Conservation (phyloP, 75 land plant species). For the Larix kaempferi region DNA sequence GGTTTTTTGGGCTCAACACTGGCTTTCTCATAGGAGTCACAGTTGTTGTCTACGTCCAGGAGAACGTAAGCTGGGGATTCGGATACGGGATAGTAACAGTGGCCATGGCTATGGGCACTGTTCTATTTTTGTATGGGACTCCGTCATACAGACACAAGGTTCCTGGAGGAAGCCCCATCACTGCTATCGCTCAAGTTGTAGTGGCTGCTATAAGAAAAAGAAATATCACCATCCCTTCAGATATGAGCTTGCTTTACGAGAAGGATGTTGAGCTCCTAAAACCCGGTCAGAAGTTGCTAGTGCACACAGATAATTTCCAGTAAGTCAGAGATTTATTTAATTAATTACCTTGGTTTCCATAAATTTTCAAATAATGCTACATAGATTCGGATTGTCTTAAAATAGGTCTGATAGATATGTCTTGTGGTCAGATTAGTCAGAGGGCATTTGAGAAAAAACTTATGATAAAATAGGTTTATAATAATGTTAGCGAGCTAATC, state of each 20-base stretch:
- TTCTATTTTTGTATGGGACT: conserved; percentile 32
- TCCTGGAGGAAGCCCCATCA: conserved; percentile 72
- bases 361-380: no score
- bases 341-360: no score
- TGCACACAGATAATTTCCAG: no score
- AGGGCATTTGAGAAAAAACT: no score
- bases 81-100: conserved; percentile 36
- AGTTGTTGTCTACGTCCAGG: conserved; percentile 26
- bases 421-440: no score
- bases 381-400: no score
- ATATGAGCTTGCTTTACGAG: conserved; percentile 39
- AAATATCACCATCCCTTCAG: conserved; percentile 8
- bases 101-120: conserved; percentile 28
- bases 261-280: neutral
- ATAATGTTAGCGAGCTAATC: no score
- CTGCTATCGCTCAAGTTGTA: conserved; percentile 56
- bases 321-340: no score
- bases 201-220: conserved; percentile 62
- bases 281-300: no score
- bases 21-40: conserved; percentile 15
- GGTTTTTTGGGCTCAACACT: conserved; percentile 14
- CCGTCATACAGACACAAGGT: conserved; percentile 48
- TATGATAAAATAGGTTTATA: no score
- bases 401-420: no score
- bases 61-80: conserved; percentile 34